phyloP scores from a whole-genome alignment of 495 filamentous ascomycete species.

The Lasiosphaeris hirsuta region DNA sequence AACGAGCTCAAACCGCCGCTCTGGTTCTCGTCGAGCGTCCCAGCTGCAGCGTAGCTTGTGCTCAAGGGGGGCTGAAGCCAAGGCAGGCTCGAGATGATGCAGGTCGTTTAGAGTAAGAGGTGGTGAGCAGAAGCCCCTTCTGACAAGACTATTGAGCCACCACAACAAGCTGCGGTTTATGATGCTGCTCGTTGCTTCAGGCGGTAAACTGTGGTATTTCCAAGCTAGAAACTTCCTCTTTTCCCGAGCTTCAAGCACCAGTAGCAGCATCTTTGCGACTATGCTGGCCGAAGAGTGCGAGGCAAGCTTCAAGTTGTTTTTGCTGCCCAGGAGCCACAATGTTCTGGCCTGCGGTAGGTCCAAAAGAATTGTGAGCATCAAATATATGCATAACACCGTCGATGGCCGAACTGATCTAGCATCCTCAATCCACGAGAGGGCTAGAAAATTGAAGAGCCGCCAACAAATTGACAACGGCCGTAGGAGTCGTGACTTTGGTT shows the following conservation, averaged over 20 bases:
- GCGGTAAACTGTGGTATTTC: conserved; percentile 33
- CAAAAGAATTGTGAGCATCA: conserved; percentile 50
- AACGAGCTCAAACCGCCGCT: conserved; percentile 7
- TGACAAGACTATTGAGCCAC: conserved; percentile 31
- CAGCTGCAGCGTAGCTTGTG: neutral
- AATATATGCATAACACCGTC: conserved; percentile 49
- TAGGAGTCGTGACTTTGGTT: neutral
- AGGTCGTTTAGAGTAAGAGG: conserved; percentile 20
- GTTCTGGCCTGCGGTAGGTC: no score
- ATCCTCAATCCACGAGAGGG: neutral
- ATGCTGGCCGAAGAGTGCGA: neutral
- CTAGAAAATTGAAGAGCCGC: neutral
- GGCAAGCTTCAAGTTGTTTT: no score
- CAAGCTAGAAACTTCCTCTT: conserved; percentile 36
- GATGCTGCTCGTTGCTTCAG: conserved; percentile 24
- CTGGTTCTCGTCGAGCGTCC: conserved; percentile 10
- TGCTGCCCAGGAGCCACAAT: conserved; percentile 40
- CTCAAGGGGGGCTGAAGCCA: neutral
- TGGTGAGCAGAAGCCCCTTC: conserved; percentile 14
- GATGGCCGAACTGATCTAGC: neutral
- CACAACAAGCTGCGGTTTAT: conserved; percentile 26
- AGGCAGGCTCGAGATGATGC: conserved; percentile 3
- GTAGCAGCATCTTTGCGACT: neutral
- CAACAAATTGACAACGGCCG: neutral
- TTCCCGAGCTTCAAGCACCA: conserved; percentile 1